Base-by-base conservation (phyloP, 306 rosid genomes). In the Glycine soja region DNA sequence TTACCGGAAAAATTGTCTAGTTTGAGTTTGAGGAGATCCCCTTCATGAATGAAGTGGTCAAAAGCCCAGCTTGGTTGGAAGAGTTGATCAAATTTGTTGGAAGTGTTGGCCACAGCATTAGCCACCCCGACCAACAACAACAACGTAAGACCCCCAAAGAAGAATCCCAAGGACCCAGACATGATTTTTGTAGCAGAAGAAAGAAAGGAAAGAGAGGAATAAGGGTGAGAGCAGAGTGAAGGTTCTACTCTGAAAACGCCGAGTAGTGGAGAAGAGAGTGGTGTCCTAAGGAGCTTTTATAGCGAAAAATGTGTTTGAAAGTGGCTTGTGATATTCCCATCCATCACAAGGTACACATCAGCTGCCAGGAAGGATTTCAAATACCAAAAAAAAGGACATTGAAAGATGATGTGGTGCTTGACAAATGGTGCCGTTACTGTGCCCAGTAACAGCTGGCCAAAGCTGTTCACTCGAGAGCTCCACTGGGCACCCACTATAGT, bases 11-110 rank as follows among this genome's bases (percentile, higher is more conserved):
- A 83, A 5, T 87, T 82, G 81, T 95, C 98, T 3, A 95, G 96
- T 68, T 91, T 91, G 80, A 95, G 95, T 78, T 91, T 89, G 14
- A 95, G 83, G 32, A 85, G 80, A 46, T 93, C 93, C 82, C 98
- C 97, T 68, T 91, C 91, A 24, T 90, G 65, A 13, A 56, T 30
- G 79, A 93, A 87, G 85, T 95, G 99, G 69, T 95, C 98, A 0
- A 34, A 10, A 43, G 98, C 99, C 99, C 98, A 95, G 50, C 81
- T 82, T 6, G 98, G 91, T 65, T 93, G 97, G 81, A 93, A 95
- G 32, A 95, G 98, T 68, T 95, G 85, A 4, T 88, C 93, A 45
- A 95, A 95, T 24, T 24, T 24, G 68, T 84, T 90, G 2, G 96
- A 85, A 56, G 94, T 81, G 88, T 66, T 58, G 15, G 75, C 90